Base-by-base conservation (phyloP, 1,284 basidiomycete genomes). In the Cryptococcus sp. region DNA sequence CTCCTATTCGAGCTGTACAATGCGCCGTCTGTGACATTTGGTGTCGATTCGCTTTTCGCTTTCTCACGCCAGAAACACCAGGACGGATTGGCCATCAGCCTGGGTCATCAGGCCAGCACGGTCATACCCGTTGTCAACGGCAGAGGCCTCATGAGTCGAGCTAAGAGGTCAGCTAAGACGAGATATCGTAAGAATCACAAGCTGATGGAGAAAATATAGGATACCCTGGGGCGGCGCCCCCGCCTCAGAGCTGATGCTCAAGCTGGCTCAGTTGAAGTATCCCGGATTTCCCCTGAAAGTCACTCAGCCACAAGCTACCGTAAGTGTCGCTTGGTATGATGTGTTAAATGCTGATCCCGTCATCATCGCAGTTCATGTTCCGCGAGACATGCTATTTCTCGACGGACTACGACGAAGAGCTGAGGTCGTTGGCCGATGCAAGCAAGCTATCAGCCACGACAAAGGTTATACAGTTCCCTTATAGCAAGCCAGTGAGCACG, bases 1-100 rank as follows among this genome's bases (percentile, higher is more conserved):
- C 85, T 99, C 23, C 85, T 99, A 77, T 99, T 99, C 73, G 96
- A 99, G 80, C 86, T 88, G 49, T 99, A 99, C 75, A 84, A 84
- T 17, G 91, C 89, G 1, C 94, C 94, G 0, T 87, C 88, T 3
- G 83, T 98, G 47, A 84, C 89, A 16, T 99, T 91, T 76, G 92
- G 91, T 58, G 81, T 98, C 63, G 96, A 99, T 74, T 88, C 90
- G 7, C 81, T 95, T 57, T 95, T 97, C 84, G 93, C 94, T 0
- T 94, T 96, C 70, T 92, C 83, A 50, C 60, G 72, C 6, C 72
- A 74, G 38, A 58, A 68, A 52, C 67, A 71, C 27, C 49, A 62
- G 47, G 90, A 93, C 64, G 93, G 91, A 0, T 81, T 96, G 38
- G 85, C 91, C 10, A 80, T 96, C 23, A 78, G 67, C 59, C 65